Percentiles rank a stretch among this genome's conserved stretches.
These are phyloP conservation scores for Epichloe glyceriae DNA, from an alignment of 2,329 filamentous ascomycete species.

Conservation along the genomic window DNA sequence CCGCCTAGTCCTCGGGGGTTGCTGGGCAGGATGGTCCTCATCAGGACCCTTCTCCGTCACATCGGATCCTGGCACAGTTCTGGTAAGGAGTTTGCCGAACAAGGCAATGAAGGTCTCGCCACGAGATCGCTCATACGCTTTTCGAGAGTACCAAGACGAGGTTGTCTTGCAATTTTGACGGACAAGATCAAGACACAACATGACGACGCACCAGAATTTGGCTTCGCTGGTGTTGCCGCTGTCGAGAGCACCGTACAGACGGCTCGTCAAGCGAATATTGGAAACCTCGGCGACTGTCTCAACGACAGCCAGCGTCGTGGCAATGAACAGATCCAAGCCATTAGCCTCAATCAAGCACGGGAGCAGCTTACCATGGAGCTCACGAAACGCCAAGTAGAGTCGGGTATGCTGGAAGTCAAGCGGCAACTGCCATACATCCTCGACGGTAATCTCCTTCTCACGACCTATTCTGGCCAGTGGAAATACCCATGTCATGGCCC, in stretches of 20 bases:
- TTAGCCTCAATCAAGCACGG: slow-evolving; percentile 61
- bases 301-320: slow-evolving; percentile 49
- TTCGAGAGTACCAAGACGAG: slow-evolving; percentile 65
- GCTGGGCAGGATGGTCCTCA: slow-evolving; percentile 5
- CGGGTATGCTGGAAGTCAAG: slow-evolving; percentile 71
- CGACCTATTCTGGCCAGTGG: slow-evolving; percentile 57
- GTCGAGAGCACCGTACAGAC: slow-evolving; percentile 23
- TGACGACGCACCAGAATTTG: slow-evolving; percentile 24
- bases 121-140: slow-evolving; percentile 70
- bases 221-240: slow-evolving; percentile 16
- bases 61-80: slow-evolving; percentile 26
- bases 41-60: slow-evolving; percentile 21
- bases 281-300: slow-evolving; percentile 25
- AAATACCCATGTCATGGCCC: slow-evolving; percentile 72
- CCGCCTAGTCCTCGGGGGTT: slow-evolving; percentile 2
- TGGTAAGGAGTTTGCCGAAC: slow-evolving; percentile 25
- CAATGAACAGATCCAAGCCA: slow-evolving; percentile 61
- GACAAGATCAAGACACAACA: slow-evolving; percentile 19
- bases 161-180: slow-evolving; percentile 24
- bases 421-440: slow-evolving; percentile 70
- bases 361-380: slow-evolving; percentile 60
- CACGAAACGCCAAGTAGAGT: slow-evolving; percentile 62
- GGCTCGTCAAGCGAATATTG: slow-evolving; percentile 25
- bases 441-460: slow-evolving; percentile 54
- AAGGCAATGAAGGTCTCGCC: slow-evolving; percentile 46